Conservation (phyloP, 805 yeast genomes). For the Myxozyma nipponensis region DNA sequence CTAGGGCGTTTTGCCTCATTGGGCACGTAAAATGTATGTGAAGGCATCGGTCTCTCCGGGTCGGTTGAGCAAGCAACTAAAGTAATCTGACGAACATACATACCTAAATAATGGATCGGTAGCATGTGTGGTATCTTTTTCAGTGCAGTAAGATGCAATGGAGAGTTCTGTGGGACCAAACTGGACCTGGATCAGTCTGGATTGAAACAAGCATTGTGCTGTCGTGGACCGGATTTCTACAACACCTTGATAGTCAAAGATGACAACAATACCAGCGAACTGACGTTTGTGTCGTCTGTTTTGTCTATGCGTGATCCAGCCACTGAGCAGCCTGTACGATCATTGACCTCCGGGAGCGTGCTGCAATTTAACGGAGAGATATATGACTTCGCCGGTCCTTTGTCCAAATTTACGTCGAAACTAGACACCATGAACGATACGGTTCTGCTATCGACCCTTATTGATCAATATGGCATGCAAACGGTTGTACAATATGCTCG, state of each 20-base stretch:
- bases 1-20: no score
- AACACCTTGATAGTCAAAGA: conserved; percentile 1
- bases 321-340: conserved; percentile 62
- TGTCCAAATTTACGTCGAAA: conserved; percentile 32
- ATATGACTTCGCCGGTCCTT: conserved; percentile 51
- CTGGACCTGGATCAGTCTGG: conserved; percentile 2
- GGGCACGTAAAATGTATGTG: no score
- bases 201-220: conserved; percentile 4
- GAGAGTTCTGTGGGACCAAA: no score
- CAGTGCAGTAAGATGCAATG: conserved; percentile 11
- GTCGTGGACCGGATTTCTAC: conserved; percentile 35
- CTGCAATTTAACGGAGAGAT: conserved; percentile 91
- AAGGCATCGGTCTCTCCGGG: no score
- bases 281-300: conserved; percentile 58
- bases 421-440: conserved; percentile 57
- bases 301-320: conserved; percentile 76
- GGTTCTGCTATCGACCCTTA: conserved; percentile 43
- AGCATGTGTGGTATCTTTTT: conserved; percentile 37
- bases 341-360: conserved; percentile 34
- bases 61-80: no score
- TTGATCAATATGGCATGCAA: conserved; percentile 41
- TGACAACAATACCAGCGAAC: neutral
- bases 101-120: neutral
- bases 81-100: no score
- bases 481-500: conserved; percentile 45